A percentile compares a stretch with the other conserved stretches of the same genome.
Evolutionary conservation across 441 rosid genomes (phyloP).

Genomic region (Pelargonium citronellum): DNA sequence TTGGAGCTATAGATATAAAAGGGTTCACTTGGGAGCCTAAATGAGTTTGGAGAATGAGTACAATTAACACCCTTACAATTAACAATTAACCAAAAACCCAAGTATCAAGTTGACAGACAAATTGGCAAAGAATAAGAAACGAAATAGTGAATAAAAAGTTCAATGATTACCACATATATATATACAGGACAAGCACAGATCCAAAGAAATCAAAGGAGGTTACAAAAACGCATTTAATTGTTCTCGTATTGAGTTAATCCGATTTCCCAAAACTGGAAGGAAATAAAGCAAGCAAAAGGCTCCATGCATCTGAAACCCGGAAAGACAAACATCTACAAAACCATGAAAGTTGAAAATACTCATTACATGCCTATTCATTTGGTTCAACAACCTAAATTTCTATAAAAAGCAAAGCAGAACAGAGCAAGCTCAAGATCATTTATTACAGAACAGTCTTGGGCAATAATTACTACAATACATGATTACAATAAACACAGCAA

Average conservation of each 20-base stretch:
- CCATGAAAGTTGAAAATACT: background rate
- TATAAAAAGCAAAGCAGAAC: constrained; percentile 11
- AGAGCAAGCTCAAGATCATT: background rate
- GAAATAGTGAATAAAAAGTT: constrained; percentile 3
- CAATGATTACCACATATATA: background rate
- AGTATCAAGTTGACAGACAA: constrained; percentile 18
- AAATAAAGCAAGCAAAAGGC: constrained; percentile 8
- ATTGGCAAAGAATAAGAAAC: constrained; percentile 4
- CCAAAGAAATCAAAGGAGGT: constrained; percentile 8
- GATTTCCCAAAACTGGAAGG: constrained; percentile 21
- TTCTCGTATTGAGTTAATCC: constrained; percentile 17
- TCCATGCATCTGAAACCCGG: constrained; percentile 7
- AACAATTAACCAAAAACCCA: constrained; percentile 12
- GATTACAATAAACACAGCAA: constrained; percentile 14
- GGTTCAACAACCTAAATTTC: constrained; percentile 11
- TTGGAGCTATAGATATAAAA: background rate
- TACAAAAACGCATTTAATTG: constrained; percentile 1
- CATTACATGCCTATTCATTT: constrained; percentile 17
- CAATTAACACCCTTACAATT: constrained; percentile 15
- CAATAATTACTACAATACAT: constrained; percentile 17
- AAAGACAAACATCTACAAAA: background rate
- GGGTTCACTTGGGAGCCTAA: background rate
- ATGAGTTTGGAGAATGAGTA: constrained; percentile 13
- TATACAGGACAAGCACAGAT: constrained; percentile 7
- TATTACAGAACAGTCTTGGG: constrained; percentile 15